Percentiles rank a stretch among this genome's conserved stretches.
phyloP scores from a whole-genome alignment of 2,329 filamentous ascomycete genomes.

The Aspergillus luchuensis region DNA sequence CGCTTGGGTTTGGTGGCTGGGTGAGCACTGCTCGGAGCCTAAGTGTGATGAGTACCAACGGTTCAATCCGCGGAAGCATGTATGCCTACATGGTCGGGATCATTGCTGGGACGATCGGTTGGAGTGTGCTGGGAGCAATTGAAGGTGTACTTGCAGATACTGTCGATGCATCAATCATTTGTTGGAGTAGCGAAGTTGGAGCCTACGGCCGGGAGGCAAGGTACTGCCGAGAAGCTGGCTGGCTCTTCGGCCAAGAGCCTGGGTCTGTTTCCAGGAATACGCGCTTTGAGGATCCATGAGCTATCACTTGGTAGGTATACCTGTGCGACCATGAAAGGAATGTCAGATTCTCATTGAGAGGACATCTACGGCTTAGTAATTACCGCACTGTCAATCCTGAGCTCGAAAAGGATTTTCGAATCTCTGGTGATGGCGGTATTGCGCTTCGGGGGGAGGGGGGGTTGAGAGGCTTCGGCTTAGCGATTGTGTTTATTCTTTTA shows the following conservation, averaged over 20 bases:
- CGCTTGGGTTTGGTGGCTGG: constrained; percentile 94
- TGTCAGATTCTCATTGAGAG: background rate
- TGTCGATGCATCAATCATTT: constrained; percentile 84
- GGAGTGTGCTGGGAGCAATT: constrained; percentile 87
- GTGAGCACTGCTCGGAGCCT: constrained; percentile 85
- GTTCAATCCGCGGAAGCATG: constrained; percentile 69
- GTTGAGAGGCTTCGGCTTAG: background rate
- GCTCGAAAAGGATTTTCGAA: background rate
- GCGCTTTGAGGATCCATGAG: constrained; percentile 3
- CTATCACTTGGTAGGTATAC: background rate
- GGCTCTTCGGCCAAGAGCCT: constrained; percentile 72
- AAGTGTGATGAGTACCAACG: constrained; percentile 55
- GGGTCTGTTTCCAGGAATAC: constrained; percentile 1
- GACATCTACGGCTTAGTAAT: background rate
- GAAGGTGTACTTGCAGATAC: constrained; percentile 86
- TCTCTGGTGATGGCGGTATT: background rate
- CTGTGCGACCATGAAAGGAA: background rate
- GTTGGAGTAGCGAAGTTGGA: constrained; percentile 86
- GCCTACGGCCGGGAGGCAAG: constrained; percentile 64
- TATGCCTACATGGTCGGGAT: constrained; percentile 95
- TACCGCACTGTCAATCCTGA: background rate
- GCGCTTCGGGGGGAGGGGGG: background rate
- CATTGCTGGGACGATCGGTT: constrained; percentile 91
- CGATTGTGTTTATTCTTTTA: background rate
- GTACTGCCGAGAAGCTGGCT: constrained; percentile 89